A percentile compares a stretch with the other conserved stretches of the same genome.
Evolutionary conservation across 2,329 filamentous ascomycete genomes (phyloP).

Genomic region (Alternaria brassicae): DNA sequence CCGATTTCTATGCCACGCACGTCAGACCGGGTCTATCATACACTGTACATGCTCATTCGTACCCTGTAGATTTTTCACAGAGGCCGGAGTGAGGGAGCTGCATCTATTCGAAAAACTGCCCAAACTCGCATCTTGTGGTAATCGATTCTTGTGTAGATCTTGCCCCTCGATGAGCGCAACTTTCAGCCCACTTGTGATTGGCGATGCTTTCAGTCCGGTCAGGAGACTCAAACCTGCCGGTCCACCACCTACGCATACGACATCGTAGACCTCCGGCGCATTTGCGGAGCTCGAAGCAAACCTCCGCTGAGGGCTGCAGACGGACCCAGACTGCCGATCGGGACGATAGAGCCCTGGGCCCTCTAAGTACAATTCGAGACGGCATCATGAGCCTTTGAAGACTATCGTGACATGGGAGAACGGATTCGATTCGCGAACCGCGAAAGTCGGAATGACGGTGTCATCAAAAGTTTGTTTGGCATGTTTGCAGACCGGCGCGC

Average conservation of each 20-base stretch:
- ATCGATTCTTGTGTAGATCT: conserved; percentile 73
- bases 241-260: conserved; percentile 89
- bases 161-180: conserved; percentile 91
- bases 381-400: conserved; percentile 40
- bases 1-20: conserved; percentile 66
- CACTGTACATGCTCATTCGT: conserved; percentile 1
- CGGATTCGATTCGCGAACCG: conserved; percentile 15
- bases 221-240: conserved; percentile 80
- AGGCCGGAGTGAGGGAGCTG: conserved; percentile 90
- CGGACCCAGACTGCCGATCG: conserved; percentile 22
- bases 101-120: conserved; percentile 89
- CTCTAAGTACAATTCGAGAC: conserved; percentile 37
- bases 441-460: conserved; percentile 29
- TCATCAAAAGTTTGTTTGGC: conserved; percentile 35
- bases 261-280: conserved; percentile 81
- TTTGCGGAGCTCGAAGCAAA: conserved; percentile 44
- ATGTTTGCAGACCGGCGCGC: conserved; percentile 26
- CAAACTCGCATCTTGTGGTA: conserved; percentile 68
- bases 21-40: conserved; percentile 15
- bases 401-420: conserved; percentile 28
- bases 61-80: conserved; percentile 77
- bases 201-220: conserved; percentile 64
- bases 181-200: conserved; percentile 76
- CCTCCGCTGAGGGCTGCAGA: conserved; percentile 31
- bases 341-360: conserved; percentile 24